Evolutionary conservation across 768 basidiomycete genomes (phyloP).

Genomic region (Pisolithus albus): DNA sequence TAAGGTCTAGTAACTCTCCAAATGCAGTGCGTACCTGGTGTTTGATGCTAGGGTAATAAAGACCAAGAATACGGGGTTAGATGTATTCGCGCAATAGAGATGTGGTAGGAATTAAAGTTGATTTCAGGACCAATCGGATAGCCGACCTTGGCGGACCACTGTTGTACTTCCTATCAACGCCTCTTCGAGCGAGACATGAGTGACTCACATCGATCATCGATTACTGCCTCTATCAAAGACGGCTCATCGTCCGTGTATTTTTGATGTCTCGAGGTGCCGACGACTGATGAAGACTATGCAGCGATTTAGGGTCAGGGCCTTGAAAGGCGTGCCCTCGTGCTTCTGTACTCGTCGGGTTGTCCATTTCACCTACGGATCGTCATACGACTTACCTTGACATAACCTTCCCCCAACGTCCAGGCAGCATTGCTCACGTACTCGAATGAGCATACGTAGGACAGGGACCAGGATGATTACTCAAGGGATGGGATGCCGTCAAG

Average conservation of each 20-base stretch:
- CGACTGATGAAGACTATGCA: slow-evolving; percentile 37
- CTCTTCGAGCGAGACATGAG: background rate
- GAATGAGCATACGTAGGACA: no score
- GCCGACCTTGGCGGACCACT: background rate
- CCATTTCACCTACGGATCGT: background rate
- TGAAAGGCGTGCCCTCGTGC: slow-evolving; percentile 27
- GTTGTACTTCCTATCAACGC: background rate
- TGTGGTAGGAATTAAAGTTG: slow-evolving; percentile 23
- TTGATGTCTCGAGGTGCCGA: slow-evolving; percentile 31
- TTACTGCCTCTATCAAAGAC: slow-evolving; percentile 25
- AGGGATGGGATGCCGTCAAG: no score
- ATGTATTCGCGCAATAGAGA: slow-evolving; percentile 19
- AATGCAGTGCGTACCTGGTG: slow-evolving; percentile 41
- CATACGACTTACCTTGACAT: slow-evolving; percentile 13
- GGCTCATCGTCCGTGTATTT: slow-evolving; percentile 33
- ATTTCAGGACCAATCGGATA: background rate
- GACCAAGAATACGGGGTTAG: slow-evolving; percentile 33
- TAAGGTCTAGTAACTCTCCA: slow-evolving; percentile 28
- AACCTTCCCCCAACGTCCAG: no score
- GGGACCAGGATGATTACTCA: no score
- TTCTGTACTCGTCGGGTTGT: slow-evolving; percentile 3
- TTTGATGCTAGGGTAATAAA: slow-evolving; percentile 33
- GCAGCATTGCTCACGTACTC: no score
- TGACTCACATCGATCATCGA: slow-evolving; percentile 33
- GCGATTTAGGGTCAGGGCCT: slow-evolving; percentile 17